Base-by-base conservation (phyloP, 805 yeast species). In the Spathaspora girioi region DNA sequence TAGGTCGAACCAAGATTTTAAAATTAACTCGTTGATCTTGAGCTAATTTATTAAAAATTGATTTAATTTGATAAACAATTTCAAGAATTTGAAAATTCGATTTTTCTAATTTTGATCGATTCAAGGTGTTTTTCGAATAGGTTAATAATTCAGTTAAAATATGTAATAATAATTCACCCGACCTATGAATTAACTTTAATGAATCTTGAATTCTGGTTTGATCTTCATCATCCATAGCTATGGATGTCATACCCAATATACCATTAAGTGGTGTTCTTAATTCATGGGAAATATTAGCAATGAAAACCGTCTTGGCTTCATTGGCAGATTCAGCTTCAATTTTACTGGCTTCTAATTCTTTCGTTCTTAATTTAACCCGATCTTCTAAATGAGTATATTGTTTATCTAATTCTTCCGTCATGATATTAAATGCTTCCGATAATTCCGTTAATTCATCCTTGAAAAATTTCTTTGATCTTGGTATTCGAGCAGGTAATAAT, bases 191-290 rank as follows among this genome's bases (percentile, higher is more conserved):
- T 49, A 93, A 78, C 55, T 87, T 87, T 59, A 92, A 71, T 15
- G 92, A 85, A 46, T 85, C 84, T 59, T 87, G 86, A 12, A 91
- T 83, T 56, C 84, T 82, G 12, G 74, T 67, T 4, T 77, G 76
- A 57, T 89, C 93, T 27, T 75, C 76, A 64, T 94, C 98, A 18
- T 88, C 94, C 88, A 91, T 83, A 5, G 97, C 92, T 51, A 93
- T 87, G 2, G 96, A 87, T 0, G 97, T 89, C 92, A 93, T 89
- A 56, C 98, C 98, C 50, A 94, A 72, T 42, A 94, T 94, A 64
- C 99, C 99, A 66, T 94, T 94, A 55, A 94, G 74, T 1, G 99
- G 99, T 0, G 98, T 94, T 59, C 98, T 81, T 62, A 94, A 76
- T 71, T 94, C 99, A 66, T 6, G 69, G 5, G 71, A 66, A 19